Conservation (phyloP, 108 stramenopile species). For the Nannochloropsis oceanica region DNA sequence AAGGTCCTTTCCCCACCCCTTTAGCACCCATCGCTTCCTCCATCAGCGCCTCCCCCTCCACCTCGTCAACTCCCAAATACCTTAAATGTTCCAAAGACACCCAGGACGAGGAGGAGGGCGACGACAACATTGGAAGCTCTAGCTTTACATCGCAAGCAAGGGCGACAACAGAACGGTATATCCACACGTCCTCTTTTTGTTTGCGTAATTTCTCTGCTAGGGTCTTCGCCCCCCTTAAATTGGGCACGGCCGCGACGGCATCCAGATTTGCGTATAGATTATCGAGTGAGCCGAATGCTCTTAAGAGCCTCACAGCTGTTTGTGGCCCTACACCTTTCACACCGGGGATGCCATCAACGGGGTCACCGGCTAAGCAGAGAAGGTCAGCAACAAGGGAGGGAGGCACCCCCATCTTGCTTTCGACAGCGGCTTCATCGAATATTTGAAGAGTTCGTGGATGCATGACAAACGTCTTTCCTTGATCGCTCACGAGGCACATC, state of each 20-base stretch:
- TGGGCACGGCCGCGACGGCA: not conserved
- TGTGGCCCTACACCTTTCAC: not conserved
- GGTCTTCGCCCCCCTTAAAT: not conserved
- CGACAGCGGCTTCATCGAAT: not conserved
- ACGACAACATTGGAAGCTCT: not conserved
- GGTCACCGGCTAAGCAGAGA: not conserved
- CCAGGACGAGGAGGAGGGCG: too few relatives aligned
- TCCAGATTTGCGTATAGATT: not conserved
- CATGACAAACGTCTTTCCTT: not conserved
- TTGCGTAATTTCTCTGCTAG: not conserved
- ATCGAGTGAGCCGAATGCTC: not conserved
- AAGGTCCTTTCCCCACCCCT: not conserved
- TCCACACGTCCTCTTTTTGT: not conserved
- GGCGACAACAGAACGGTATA: not conserved
- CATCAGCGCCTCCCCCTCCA: not conserved
- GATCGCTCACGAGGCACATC: not conserved
- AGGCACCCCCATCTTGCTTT: not conserved
- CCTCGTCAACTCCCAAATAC: not conserved
- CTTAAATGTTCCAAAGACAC: not conserved
- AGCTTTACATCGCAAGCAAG: not conserved
- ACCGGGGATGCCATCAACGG: not conserved
- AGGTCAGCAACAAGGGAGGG: not conserved
- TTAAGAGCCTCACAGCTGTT: not conserved
- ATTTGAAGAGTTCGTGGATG: not conserved
- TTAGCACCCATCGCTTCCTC: not conserved